Percentiles rank a stretch among this genome's conserved stretches.
Evolutionary conservation across 2,329 filamentous ascomycete species (phyloP).

Genomic region (Colletotrichum camelliae): DNA sequence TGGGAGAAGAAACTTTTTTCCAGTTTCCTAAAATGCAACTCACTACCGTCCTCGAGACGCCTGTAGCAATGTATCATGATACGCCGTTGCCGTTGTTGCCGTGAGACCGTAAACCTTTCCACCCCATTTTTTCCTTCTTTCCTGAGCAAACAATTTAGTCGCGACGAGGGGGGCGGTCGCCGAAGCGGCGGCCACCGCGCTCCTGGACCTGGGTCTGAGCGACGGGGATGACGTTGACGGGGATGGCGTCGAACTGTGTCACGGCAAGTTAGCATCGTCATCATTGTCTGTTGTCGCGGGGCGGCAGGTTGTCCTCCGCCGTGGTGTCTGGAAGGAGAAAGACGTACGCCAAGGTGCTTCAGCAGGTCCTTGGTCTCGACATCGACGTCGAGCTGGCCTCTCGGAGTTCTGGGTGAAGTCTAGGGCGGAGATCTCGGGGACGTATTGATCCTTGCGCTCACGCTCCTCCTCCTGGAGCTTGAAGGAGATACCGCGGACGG

Average conservation of each 20-base stretch:
- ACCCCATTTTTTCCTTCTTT: constrained; percentile 19
- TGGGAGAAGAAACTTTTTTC: constrained; percentile 63
- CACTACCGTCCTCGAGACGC: constrained; percentile 64
- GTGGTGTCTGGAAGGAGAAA: not conserved
- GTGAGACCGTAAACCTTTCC: constrained; percentile 37
- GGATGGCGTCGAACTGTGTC: constrained; percentile 90
- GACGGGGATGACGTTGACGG: constrained; percentile 93
- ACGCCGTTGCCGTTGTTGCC: constrained; percentile 48
- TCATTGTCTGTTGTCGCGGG: not conserved
- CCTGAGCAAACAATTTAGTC: constrained; percentile 39
- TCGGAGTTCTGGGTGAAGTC: constrained; percentile 97
- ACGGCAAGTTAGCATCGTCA: constrained; percentile 30
- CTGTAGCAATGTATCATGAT: constrained; percentile 43
- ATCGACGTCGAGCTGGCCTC: constrained; percentile 92
- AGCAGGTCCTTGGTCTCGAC: constrained; percentile 98
- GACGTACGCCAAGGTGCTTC: constrained; percentile 96
- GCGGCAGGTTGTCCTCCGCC: not conserved
- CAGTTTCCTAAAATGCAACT: constrained; percentile 61
- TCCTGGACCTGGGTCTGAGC: constrained; percentile 86
- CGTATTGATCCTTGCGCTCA: constrained; percentile 99
- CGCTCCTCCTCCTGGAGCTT: constrained; percentile 99
- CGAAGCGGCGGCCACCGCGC: constrained; percentile 78
- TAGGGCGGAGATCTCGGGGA: constrained; percentile 97
- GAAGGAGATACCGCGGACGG: constrained; percentile 99
- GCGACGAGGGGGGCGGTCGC: constrained; percentile 61